A percentile compares a stretch with the other conserved stretches of the same genome.
Conservation (phyloP, 2,329 filamentous ascomycete genomes). For the Fusarium aywerte region DNA sequence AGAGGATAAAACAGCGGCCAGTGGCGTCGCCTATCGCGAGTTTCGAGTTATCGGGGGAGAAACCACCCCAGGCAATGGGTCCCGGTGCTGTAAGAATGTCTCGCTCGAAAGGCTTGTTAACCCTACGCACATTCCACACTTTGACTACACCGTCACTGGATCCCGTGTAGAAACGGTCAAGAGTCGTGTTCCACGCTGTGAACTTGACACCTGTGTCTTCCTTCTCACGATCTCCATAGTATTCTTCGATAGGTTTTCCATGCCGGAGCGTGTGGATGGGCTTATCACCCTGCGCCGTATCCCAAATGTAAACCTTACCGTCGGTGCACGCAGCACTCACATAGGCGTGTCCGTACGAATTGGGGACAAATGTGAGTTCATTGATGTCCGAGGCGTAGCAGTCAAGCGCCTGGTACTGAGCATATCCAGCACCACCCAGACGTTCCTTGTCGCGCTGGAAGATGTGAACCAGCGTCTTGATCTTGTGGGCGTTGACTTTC, state of each 20-base stretch:
- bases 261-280: constrained; percentile 67
- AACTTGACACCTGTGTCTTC: constrained; percentile 73
- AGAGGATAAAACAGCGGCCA: constrained; percentile 67
- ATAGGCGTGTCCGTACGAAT: constrained; percentile 61
- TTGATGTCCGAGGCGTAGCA: constrained; percentile 71
- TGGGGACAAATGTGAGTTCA: constrained; percentile 69
- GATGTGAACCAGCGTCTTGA: constrained; percentile 68
- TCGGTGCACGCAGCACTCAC: constrained; percentile 71
- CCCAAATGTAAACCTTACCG: constrained; percentile 71
- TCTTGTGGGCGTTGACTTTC: constrained; percentile 55
- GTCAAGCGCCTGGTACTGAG: constrained; percentile 65
- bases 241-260: constrained; percentile 56
- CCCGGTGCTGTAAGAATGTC: constrained; percentile 65
- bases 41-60: constrained; percentile 65
- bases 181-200: constrained; percentile 67
- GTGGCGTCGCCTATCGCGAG: constrained; percentile 70
- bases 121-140: constrained; percentile 68
- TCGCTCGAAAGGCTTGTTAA: constrained; percentile 59
- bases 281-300: constrained; percentile 65
- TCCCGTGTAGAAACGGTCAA: constrained; percentile 70
- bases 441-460: constrained; percentile 54
- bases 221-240: constrained; percentile 59
- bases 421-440: constrained; percentile 47
- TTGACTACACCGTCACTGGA: constrained; percentile 72
- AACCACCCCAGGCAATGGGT: constrained; percentile 67